Evolutionary conservation across 1,284 basidiomycete genomes (phyloP).

Genomic region (Boletus hoseneyae): DNA sequence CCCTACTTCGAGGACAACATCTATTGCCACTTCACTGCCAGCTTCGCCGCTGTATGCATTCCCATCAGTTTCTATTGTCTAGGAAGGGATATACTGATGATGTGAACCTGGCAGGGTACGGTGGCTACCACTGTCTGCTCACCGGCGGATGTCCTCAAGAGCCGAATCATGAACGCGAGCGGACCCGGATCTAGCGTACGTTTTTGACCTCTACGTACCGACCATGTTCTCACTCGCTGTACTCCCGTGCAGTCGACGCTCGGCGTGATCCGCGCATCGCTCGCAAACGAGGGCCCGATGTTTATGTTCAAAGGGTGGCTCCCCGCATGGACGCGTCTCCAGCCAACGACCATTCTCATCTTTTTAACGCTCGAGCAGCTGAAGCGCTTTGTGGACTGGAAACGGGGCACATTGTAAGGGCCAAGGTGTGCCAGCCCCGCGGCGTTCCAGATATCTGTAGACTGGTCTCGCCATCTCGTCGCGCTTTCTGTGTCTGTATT

Average conservation of each 20-base stretch:
- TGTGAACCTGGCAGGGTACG: conserved; percentile 56
- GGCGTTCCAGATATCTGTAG: neutral
- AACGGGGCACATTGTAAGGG: conserved; percentile 20
- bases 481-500: conserved; percentile 1
- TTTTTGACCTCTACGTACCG: conserved; percentile 8
- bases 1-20: conserved; percentile 78
- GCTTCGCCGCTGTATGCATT: conserved; percentile 71
- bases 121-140: conserved; percentile 94
- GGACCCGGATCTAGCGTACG: conserved; percentile 71
- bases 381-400: conserved; percentile 23
- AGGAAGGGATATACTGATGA: neutral
- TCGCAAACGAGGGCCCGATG: conserved; percentile 78
- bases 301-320: conserved; percentile 95
- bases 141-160: conserved; percentile 89
- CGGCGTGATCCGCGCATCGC: conserved; percentile 65
- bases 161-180: conserved; percentile 87
- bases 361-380: conserved; percentile 68
- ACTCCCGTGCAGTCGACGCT: conserved; percentile 59
- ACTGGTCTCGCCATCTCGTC: neutral
- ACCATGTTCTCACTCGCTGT: neutral
- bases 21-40: conserved; percentile 77
- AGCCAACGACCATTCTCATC: conserved; percentile 82
- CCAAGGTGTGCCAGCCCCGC: neutral
- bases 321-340: conserved; percentile 80
- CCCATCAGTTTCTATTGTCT: neutral